Conservation (phyloP, 306 rosid species). For the Quercus wislizeni region DNA sequence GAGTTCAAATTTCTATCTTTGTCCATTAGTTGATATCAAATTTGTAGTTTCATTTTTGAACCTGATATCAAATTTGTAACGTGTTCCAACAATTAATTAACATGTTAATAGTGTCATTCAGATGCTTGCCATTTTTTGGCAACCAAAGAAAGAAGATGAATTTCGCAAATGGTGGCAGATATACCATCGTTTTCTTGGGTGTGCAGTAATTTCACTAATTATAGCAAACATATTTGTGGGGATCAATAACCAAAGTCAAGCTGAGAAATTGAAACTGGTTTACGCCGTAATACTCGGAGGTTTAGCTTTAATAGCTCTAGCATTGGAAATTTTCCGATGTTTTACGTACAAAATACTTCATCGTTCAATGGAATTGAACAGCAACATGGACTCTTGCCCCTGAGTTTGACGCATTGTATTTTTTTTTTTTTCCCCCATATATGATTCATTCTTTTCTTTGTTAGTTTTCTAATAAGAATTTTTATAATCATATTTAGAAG, state of each 20-base stretch:
- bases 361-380: constrained; percentile 15
- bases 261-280: constrained; percentile 39
- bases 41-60: not conserved
- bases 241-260: constrained; percentile 26
- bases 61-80: not conserved
- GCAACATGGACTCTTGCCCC: constrained; percentile 19
- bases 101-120: constrained; percentile 10
- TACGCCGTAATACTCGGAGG: constrained; percentile 36
- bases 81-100: constrained; percentile 1
- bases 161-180: constrained; percentile 20
- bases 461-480: not conserved
- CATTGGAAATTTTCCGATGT: constrained; percentile 40
- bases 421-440: not conserved
- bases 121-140: constrained; percentile 43
- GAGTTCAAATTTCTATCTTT: constrained; percentile 5
- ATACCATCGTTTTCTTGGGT: constrained; percentile 34
- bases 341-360: constrained; percentile 7
- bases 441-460: not conserved
- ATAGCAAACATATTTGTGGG: constrained; percentile 43
- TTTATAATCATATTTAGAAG: not conserved
- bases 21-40: not conserved
- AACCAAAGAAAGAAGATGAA: constrained; percentile 22
- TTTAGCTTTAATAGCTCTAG: constrained; percentile 25
- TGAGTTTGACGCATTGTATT: not conserved
- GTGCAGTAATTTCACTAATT: constrained; percentile 27